These are phyloP conservation scores for Cercospora sp. DNA, from an alignment of 2,329 filamentous ascomycete species.

Conservation along the genomic window DNA sequence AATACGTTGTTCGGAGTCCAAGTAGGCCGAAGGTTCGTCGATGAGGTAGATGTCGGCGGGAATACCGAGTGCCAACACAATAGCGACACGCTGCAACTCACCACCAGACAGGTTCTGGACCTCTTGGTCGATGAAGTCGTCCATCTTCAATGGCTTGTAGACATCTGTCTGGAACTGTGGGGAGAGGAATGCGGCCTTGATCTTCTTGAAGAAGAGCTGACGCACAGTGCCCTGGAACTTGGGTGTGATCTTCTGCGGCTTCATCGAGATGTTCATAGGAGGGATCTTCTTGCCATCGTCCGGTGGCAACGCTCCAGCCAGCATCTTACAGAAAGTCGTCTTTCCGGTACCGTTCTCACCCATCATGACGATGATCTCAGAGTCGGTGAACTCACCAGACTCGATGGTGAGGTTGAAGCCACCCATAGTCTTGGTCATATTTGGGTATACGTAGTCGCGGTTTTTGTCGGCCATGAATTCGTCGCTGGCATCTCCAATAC, in stretches of 20 bases:
- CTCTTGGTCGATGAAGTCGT: slow-evolving; percentile 99
- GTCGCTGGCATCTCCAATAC: slow-evolving; percentile 83
- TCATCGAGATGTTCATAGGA: slow-evolving; percentile 97
- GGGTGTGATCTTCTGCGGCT: slow-evolving; percentile 98
- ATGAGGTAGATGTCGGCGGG: slow-evolving; percentile 98
- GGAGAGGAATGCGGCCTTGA: slow-evolving; percentile 92
- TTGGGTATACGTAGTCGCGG: slow-evolving; percentile 82
- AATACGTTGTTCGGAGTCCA: slow-evolving; percentile 99
- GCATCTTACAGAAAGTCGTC: slow-evolving; percentile 96
- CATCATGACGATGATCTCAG: slow-evolving; percentile 99
- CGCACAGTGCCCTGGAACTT: slow-evolving; percentile 97
- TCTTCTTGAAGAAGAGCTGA: slow-evolving; percentile 99
- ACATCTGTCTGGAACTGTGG: slow-evolving; percentile 99
- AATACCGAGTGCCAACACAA: slow-evolving; percentile 91
- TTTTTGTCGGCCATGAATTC: slow-evolving; percentile 83
- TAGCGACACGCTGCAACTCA: slow-evolving; percentile 98
- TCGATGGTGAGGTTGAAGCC: slow-evolving; percentile 83
- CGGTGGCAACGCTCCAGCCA: slow-evolving; percentile 90
- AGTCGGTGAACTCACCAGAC: slow-evolving; percentile 86
- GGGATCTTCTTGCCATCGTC: slow-evolving; percentile 77
- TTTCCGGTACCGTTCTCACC: slow-evolving; percentile 99
- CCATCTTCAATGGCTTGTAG: slow-evolving; percentile 97
- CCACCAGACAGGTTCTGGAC: slow-evolving; percentile 98
- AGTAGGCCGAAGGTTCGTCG: slow-evolving; percentile 94
- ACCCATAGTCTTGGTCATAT: slow-evolving; percentile 90